These are phyloP conservation scores for Allantophomopsis cytisporea DNA, from an alignment of 2,329 filamentous ascomycete genomes.

Conservation along the genomic window DNA sequence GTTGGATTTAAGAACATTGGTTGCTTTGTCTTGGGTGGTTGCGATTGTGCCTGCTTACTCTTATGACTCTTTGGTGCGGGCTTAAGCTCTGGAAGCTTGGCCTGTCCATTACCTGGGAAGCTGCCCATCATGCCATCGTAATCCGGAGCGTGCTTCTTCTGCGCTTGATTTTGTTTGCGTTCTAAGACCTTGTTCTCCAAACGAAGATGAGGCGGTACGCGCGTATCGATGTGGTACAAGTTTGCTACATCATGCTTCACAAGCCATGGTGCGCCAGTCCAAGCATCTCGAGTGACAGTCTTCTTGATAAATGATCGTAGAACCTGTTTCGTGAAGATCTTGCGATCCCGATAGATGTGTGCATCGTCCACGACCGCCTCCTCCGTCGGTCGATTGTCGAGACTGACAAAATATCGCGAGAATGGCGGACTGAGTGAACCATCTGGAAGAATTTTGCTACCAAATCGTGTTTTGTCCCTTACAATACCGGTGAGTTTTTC, in stretches of 20 bases:
- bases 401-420: constrained; percentile 68
- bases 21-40: constrained; percentile 21
- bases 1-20: constrained; percentile 18
- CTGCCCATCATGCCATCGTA: constrained; percentile 20
- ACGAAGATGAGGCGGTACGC: constrained; percentile 69
- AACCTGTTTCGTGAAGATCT: constrained; percentile 89
- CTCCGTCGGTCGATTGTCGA: constrained; percentile 52
- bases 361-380: constrained; percentile 71
- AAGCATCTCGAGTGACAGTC: constrained; percentile 80
- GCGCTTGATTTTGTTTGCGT: constrained; percentile 57
- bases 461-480: constrained; percentile 74
- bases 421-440: constrained; percentile 58
- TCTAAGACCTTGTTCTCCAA: constrained; percentile 70
- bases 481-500: constrained; percentile 63
- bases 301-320: constrained; percentile 90
- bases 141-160: constrained; percentile 31
- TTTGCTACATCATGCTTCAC: constrained; percentile 79
- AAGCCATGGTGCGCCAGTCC: constrained; percentile 93
- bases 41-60: constrained; percentile 35
- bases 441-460: constrained; percentile 45
- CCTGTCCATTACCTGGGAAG: constrained; percentile 27
- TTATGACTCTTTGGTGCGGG: constrained; percentile 60
- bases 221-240: constrained; percentile 75
- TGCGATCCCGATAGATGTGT: constrained; percentile 76
- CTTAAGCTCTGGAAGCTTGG: constrained; percentile 59